A percentile compares a stretch with the other conserved stretches of the same genome.
Evolutionary conservation across 768 basidiomycete species (phyloP).

Genomic region (Leccinellum rugosiceps): DNA sequence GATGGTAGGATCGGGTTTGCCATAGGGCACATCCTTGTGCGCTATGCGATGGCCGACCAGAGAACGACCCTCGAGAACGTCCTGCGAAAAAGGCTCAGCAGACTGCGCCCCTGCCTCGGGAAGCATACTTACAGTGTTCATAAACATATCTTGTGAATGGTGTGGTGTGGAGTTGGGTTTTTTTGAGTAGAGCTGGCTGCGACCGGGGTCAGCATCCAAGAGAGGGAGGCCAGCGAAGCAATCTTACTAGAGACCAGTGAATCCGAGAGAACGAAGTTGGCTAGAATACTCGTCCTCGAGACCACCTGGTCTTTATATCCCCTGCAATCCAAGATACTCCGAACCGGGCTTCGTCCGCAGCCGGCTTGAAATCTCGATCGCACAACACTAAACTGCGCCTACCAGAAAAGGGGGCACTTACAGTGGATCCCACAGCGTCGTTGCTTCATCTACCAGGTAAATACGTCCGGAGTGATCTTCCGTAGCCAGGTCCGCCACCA

Average conservation of each 20-base stretch:
- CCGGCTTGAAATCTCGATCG: background rate
- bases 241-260: slow-evolving; percentile 1
- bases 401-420: too few species aligned
- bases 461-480: background rate
- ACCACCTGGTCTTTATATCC: slow-evolving; percentile 6
- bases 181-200: background rate
- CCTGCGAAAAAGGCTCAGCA: slow-evolving; percentile 9
- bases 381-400: background rate
- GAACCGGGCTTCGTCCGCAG: background rate
- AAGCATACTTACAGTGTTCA: background rate
- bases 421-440: too few species aligned
- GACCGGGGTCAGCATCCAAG: background rate
- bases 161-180: background rate
- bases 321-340: background rate
- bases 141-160: slow-evolving; percentile 1
- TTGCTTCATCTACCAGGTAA: too few species aligned
- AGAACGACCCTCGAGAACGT: background rate
- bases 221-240: background rate
- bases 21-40: background rate
- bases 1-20: slow-evolving; percentile 1
- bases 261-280: background rate
- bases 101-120: background rate
- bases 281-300: background rate
- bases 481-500: background rate
- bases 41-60: background rate